Base-by-base conservation (phyloP, 371 early-diverging fungal genomes). In the Cokeromyces recurvatus region DNA sequence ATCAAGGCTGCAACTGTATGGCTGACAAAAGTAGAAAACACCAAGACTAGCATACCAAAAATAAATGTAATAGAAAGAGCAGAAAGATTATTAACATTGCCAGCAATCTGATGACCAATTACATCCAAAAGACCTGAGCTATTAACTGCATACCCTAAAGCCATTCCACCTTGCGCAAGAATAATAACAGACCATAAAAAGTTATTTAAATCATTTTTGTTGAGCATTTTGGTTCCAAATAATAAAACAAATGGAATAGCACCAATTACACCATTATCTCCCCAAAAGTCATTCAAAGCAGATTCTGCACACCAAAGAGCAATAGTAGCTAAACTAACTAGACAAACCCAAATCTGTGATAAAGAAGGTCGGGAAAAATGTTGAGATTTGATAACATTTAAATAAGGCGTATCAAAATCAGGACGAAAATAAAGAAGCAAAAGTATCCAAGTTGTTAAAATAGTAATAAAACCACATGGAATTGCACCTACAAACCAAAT, bases 131-230 rank as follows among this genome's bases (percentile, higher is more conserved):
- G 68, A 1, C 97, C 95, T n/a, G 89, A 86, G 1, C 85, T 83
- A 17, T 88, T 79, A 6, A 96, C 95, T 2, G 94, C 91, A 38
- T 84, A 85, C 25, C 95, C 95, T 14, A 95, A 76, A 3, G 91
- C 88, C 47, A 87, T 86, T 38, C 95, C 95, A 32, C 94, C 95
- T 90, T 92, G 90, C 8, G 95, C 95, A n/a, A 95, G 79, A 48
- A 92, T 85, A 6, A 95, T 86, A 3, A 96, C 96, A 16, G 89
- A 85, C 92, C 91, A 92, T 50, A 89, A 59, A 54, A 91, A 90
- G 54, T 80, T 85, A 66, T 97, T 94, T 57, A 93, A 89, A 56
- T 97, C 97, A 46, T 91, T 90, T 64, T 97, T 95, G 55, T 79
- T 81, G 38, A 97, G 73, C n/a, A 95, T 72, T 14, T 91, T 91